Evolutionary conservation across 495 filamentous ascomycete species (phyloP).

Genomic region (Tuber calosporum): DNA sequence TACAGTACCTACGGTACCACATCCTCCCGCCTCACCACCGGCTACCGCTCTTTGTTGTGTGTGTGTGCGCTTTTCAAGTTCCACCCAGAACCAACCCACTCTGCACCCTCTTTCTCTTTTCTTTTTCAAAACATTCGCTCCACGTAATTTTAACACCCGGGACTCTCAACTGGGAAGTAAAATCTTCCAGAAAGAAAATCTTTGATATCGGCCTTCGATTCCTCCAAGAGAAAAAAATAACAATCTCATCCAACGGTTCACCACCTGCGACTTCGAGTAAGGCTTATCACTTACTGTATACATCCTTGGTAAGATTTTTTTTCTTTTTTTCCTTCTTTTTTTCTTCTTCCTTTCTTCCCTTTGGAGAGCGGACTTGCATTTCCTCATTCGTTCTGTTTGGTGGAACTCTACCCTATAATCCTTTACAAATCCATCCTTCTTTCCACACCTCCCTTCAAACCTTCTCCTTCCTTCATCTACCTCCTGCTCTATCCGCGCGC

Average conservation of each 20-base stretch:
- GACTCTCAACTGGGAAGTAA: neutral
- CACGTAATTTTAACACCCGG: neutral
- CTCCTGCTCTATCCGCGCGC: conserved; percentile 31
- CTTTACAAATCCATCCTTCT: conserved; percentile 19
- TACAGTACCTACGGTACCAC: too few relatives aligned
- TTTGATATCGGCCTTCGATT: neutral
- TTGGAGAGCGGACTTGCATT: neutral
- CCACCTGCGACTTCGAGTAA: neutral
- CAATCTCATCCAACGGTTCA: neutral
- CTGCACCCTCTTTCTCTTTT: neutral
- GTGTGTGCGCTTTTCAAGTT: conserved; percentile 14
- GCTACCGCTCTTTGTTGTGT: conserved; percentile 32
- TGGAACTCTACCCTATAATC: neutral
- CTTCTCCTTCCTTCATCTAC: conserved; percentile 9
- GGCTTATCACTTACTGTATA: conserved; percentile 1
- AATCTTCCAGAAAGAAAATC: conserved; percentile 2
- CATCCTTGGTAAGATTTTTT: neutral
- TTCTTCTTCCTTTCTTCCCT: neutral
- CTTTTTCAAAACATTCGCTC: neutral
- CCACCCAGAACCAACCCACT: neutral
- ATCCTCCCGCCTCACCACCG: conserved; percentile 18
- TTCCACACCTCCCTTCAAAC: conserved; percentile 14
- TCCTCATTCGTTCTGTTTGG: conserved; percentile 2
- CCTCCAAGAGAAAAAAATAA: neutral
- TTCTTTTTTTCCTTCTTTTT: neutral